Conservation (phyloP, 352 stramenopile genomes). For the Blastocystis sp. region DNA sequence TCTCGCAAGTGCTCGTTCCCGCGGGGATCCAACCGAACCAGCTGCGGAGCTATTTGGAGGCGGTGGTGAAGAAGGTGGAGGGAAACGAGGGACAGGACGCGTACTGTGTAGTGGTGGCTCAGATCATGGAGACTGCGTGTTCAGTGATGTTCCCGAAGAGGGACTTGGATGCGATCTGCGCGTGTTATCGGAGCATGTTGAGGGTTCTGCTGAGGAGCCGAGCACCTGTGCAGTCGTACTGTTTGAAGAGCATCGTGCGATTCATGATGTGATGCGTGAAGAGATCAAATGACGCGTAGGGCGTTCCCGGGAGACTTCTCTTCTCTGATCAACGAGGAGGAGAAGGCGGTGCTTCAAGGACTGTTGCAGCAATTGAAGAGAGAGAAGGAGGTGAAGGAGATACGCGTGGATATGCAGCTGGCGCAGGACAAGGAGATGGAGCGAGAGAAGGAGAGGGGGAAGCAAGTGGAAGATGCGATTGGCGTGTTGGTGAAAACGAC, state of each 20-base stretch:
- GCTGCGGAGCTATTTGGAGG: constrained; percentile 20
- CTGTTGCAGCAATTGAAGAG: constrained; percentile 4
- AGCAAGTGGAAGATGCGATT: not conserved
- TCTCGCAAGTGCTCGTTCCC: not conserved
- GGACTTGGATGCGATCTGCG: not conserved
- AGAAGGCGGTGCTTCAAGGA: not conserved
- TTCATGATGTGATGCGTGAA: constrained; percentile 39
- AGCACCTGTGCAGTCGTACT: not conserved
- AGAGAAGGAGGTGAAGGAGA: not conserved
- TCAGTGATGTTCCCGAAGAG: not conserved
- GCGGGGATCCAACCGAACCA: not conserved
- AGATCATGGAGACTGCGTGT: not conserved
- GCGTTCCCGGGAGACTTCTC: constrained; percentile 8
- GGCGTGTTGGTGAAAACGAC: not conserved
- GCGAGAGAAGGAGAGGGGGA: not conserved
- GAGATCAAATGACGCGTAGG: constrained; percentile 1
- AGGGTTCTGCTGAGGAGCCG: not conserved
- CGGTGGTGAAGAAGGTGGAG: not conserved
- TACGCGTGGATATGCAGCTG: not conserved
- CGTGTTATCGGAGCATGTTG: not conserved
- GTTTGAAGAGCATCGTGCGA: not conserved
- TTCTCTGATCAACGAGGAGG: not conserved
- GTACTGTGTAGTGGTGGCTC: not conserved
- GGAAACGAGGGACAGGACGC: not conserved
- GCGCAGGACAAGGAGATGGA: not conserved